Base-by-base conservation (phyloP, 345 rosid genomes). In the Citrus cavaleriei region DNA sequence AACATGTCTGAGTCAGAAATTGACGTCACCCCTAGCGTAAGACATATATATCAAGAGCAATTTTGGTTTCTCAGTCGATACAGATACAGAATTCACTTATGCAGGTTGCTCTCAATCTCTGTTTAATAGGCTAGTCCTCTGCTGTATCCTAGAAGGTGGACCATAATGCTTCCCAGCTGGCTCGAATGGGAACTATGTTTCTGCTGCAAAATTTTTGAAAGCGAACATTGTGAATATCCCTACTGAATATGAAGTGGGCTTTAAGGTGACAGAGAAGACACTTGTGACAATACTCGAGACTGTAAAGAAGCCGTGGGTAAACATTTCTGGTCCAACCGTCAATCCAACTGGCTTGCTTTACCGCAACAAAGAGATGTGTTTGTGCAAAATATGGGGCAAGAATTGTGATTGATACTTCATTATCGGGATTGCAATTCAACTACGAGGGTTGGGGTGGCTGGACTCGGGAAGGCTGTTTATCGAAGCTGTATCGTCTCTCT, bases 131-230 rank as follows among this genome's bases (percentile, higher is more conserved):
- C 84, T 95, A 3, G 3, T 91, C 79, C 84, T 86, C 77, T 92
- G 97, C 84, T 92, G 98, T 78, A 83, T 83, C 76, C 90, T 88
- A 80, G 98, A 93, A 74, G 93, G 97, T 69, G 99, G 97, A 78
- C 92, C 98, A 40, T 84, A 93, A 70, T 95, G 95, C 86, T 88
- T 93, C 80, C 98, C 99, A 40, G 77, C 88, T 77, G 98, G 97
- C 72, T 88, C 97, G 65, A 89, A 93, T 28, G 99, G 99, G 78
- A 90, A 87, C 81, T 84, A 89, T 74, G 91, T 92, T 22, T 92
- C 95, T 70, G 91, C 93, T 68, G 27, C 27, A 27, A 27, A 27
- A 27, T 27, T 27, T 27, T 27, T 27, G 27, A 27, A 27, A 27
- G 27, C 27, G 27, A 27, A 27, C 27, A 27, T 27, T 27, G 27